Evolutionary conservation across 192 early-diverging fungal species (phyloP), one percentile per base, ranked within the genome.

Genomic region (Coemansia sp.): DNA sequence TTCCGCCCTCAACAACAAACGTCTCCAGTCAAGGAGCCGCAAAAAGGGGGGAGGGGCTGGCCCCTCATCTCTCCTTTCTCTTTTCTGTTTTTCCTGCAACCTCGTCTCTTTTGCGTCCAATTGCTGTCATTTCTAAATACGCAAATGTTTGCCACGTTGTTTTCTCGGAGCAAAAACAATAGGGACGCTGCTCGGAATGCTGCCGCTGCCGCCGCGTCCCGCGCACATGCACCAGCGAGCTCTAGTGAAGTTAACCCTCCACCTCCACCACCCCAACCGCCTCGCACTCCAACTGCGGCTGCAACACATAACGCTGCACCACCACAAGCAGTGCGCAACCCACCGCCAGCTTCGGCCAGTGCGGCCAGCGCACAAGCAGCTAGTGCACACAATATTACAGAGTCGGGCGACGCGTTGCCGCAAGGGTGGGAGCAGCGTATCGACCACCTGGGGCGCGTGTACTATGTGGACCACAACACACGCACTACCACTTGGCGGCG

Each of bases 401-500:
- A 78, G 44, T 64, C 73, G 8, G 73, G 70, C 16, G 62, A 71
- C 36, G 40, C 69, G n/a, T 70, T 87, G 48, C 75, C 83, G 36
- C 67, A 45, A 71, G 93, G 96, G 42, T 99, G 97, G 97, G 97
- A 99, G 87, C 87, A 94, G 56, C 90, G 97, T 60, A 87, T 91
- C 27, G 97, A 99, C 87, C 91, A 95, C 70, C 71, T 96, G 50
- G 93, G 95, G 9, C 89, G 97, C 3, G 91, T 92, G 6, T 99
- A 99, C 87, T 99, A 96, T 83, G 95, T 99, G 21, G 96, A 99
- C 82, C 97, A 99, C 77, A 98, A 94, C 79, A 91, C 88, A n/a
- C 88, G 96, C 39, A 91, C 90, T 14, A 99, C 97, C 8, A 98
- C 97, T 14, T 99, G 97, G 97, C 89, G 88, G 62, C 80, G 82